Evolutionary conservation across 176 grass and related monocot genomes (phyloP), one percentile per base, ranked within the genome.

Genomic region (Bolboschoenus planiculmis): DNA sequence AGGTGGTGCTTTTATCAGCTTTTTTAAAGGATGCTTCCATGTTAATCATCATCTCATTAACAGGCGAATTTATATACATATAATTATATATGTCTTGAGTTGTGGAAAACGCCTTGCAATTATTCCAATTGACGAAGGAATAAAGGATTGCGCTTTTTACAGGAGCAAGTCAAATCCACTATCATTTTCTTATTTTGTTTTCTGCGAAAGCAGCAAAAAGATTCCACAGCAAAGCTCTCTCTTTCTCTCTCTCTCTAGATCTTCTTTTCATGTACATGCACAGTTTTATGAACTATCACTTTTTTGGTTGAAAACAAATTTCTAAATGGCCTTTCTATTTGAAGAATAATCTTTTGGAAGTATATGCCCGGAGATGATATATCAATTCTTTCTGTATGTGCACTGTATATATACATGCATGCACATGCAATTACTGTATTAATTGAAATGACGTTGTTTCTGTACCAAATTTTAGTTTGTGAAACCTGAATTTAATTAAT

Each of bases 141-240:
- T 35, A 53, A 51, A 78, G 35, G 29, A 48, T 78, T 67, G 50
- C 37, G 81, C 68, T 87, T 83, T 78, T 56, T 39, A 83, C 56
- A 87, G 80, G 80, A 78, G 67, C 86, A 87, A 83, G 86, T 87
- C 86, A 87, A 87, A 83, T 75, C 70, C 50, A 51, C 68, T 82
- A 67, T 85, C 80, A 87, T 76, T 83, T 79, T 62, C 46, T 58
- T 30, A 55, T 65, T 78, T 78, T 78, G 39, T 73, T 78, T 83
- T 87, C 43, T 78, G 54, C n/a, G 30, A 87, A 78, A 83, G 70
- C 20, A 62, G 54, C 50, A 82, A 40, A 82, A 82, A 82, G 80
- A 64, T 82, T 82, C 58, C 80, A 60, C 24, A 44, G 37, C 24
- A 82, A 82, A 72, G 44, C 24, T 21, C 35, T 56, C 29, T 50